phyloP scores from a whole-genome alignment of 1,284 basidiomycete genomes.

The Somion occarium region DNA sequence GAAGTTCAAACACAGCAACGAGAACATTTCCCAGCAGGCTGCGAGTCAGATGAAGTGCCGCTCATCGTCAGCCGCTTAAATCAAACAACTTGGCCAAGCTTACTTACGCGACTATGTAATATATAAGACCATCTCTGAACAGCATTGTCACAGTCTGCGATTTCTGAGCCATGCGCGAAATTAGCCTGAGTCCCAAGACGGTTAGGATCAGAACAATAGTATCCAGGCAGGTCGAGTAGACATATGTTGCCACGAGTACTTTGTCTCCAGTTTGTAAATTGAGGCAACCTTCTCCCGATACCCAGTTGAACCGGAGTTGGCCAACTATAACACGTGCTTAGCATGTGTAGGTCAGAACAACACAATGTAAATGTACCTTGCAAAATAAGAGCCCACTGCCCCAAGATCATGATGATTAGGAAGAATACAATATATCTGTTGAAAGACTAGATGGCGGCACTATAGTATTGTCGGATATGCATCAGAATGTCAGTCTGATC shows the following conservation, averaged over 20 bases:
- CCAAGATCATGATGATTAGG: neutral
- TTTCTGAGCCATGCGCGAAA: neutral
- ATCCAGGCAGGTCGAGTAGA: constrained; percentile 1
- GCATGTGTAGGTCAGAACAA: neutral
- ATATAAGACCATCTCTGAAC: constrained; percentile 2
- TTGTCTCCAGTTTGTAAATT: neutral
- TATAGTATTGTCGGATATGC: neutral
- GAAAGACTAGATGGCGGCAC: constrained; percentile 1
- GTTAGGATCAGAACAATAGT: neutral
- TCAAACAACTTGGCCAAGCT: neutral
- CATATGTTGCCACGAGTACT: neutral
- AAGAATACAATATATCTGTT: neutral
- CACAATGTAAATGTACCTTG: neutral
- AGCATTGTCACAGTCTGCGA: neutral
- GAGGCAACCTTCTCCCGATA: neutral
- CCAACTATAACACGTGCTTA: neutral
- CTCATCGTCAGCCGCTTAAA: no score
- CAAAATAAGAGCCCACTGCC: neutral
- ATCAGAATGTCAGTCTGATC: neutral
- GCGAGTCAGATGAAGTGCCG: neutral
- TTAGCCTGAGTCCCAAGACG: neutral
- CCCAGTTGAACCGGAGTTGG: neutral
- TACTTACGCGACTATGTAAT: constrained; percentile 1
- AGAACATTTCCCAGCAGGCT: neutral
- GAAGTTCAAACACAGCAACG: neutral